Percentiles rank a stretch among this genome's conserved stretches.
These are phyloP conservation scores for Apostasia shenzhenica DNA, from an alignment of 106 monocot genomes.

Conservation along the genomic window DNA sequence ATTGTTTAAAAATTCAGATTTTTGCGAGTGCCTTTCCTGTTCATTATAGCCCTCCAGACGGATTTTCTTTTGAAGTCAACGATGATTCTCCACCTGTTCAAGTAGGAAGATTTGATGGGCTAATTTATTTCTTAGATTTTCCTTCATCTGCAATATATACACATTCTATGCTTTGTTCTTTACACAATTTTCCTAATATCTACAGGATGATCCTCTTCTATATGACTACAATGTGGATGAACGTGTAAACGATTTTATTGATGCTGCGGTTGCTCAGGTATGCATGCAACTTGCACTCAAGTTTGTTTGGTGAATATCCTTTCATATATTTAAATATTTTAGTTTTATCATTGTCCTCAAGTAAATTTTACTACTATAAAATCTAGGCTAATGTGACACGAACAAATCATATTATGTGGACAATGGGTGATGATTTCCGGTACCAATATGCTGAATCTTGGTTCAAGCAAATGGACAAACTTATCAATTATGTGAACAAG, in stretches of 20 bases:
- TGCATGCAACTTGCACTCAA: background rate
- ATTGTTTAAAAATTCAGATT: conserved; percentile 27
- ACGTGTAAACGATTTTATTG: conserved; percentile 79
- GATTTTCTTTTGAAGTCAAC: conserved; percentile 44
- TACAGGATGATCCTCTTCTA: conserved; percentile 65
- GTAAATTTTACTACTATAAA: background rate
- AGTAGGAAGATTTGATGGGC: conserved; percentile 14
- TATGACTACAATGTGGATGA: conserved; percentile 75
- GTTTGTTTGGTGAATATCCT: background rate
- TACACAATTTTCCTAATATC: background rate
- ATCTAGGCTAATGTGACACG: conserved; percentile 46
- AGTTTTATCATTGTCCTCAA: background rate
- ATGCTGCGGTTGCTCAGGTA: conserved; percentile 52
- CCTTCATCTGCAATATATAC: background rate
- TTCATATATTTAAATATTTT: background rate
- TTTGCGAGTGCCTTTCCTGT: conserved; percentile 52
- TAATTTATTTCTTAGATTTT: background rate
- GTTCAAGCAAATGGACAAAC: conserved; percentile 61
- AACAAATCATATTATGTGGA: conserved; percentile 71
- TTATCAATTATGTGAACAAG: conserved; percentile 66
- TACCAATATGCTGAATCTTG: conserved; percentile 64
- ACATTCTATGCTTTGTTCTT: background rate
- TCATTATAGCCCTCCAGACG: conserved; percentile 44
- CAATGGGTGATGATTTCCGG: conserved; percentile 59
- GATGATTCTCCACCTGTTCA: conserved; percentile 24